A percentile compares a stretch with the other conserved stretches of the same genome.
These are phyloP conservation scores for Rhizoclosmatium sp. DNA, from an alignment of 192 early-diverging fungal genomes.

Conservation along the genomic window DNA sequence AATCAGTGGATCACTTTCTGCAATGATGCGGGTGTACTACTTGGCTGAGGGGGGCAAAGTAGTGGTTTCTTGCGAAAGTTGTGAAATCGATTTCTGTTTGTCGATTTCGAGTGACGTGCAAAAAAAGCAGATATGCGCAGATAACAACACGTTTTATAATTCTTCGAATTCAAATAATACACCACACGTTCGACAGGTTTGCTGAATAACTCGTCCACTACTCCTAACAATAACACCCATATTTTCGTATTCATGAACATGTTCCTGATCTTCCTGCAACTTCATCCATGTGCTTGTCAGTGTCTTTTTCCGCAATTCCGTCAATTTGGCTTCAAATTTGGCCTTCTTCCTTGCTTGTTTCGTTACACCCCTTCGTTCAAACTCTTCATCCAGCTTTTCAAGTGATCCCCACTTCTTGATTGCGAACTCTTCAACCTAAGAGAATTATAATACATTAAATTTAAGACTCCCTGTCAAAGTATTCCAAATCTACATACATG, in stretches of 20 bases:
- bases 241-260: conserved; percentile 78
- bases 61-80: background rate
- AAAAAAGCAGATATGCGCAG: background rate
- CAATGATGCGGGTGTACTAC: background rate
- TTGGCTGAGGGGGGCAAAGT: background rate
- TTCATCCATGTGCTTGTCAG: conserved; percentile 76
- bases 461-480: background rate
- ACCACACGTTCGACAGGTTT: conserved; percentile 20
- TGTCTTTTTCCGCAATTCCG: conserved; percentile 80
- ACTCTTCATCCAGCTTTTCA: conserved; percentile 88
- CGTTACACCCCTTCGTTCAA: conserved; percentile 76
- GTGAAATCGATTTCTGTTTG: background rate
- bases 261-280: conserved; percentile 60
- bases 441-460: background rate
- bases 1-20: background rate
- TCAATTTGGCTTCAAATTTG: conserved; percentile 81
- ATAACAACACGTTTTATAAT: background rate
- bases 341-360: conserved; percentile 84
- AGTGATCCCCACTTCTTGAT: conserved; percentile 92
- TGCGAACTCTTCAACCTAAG: conserved; percentile 86
- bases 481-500: conserved; percentile 54
- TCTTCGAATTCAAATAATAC: conserved; percentile 23
- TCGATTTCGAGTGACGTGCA: background rate
- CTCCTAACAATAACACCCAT: conserved; percentile 27
- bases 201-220: conserved; percentile 1